A percentile compares a stretch with the other conserved stretches of the same genome.
Evolutionary conservation across 2,329 filamentous ascomycete genomes (phyloP).

Genomic region (Seiridium cupressi): DNA sequence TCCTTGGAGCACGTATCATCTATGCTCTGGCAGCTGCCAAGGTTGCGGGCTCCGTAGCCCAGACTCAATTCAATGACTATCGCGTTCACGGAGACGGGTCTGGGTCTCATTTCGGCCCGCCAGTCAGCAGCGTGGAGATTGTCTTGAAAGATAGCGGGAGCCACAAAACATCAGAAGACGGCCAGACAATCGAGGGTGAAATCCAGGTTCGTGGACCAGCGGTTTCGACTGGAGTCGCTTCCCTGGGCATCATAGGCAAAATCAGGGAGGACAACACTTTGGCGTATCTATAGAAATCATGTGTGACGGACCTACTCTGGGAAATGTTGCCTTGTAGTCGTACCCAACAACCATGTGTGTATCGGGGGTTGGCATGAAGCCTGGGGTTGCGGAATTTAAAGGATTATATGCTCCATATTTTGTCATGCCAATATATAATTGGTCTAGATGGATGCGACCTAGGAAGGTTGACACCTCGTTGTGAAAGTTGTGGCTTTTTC

Average conservation of each 20-base stretch:
- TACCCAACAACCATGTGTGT: too few relatives aligned
- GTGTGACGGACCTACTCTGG: too few relatives aligned
- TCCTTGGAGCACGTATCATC: slow-evolving; percentile 75
- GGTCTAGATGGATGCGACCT: too few relatives aligned
- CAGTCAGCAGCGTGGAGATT: slow-evolving; percentile 77
- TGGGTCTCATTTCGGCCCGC: slow-evolving; percentile 75
- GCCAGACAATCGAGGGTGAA: slow-evolving; percentile 54
- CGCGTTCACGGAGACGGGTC: slow-evolving; percentile 47
- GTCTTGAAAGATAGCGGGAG: slow-evolving; percentile 63
- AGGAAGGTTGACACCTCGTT: too few relatives aligned
- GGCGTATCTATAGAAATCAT: slow-evolving; percentile 42
- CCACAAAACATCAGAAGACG: slow-evolving; percentile 63
- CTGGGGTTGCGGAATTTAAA: too few relatives aligned
- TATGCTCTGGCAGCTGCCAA: slow-evolving; percentile 80
- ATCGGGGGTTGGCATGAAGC: too few relatives aligned
- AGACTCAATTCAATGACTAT: slow-evolving; percentile 89
- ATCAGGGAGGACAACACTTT: slow-evolving; percentile 74
- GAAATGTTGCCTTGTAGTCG: too few relatives aligned
- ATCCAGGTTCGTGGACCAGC: slow-evolving; percentile 71
- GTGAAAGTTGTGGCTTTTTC: too few relatives aligned
- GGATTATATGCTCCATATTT: too few relatives aligned
- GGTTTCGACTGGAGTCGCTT: slow-evolving; percentile 64
- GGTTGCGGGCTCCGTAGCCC: slow-evolving; percentile 86
- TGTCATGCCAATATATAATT: too few relatives aligned
- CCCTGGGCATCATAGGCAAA: slow-evolving; percentile 61